A percentile compares a stretch with the other conserved stretches of the same genome.
phyloP scores from a whole-genome alignment of 179 eudicot species.

The Silene noctiflora region DNA sequence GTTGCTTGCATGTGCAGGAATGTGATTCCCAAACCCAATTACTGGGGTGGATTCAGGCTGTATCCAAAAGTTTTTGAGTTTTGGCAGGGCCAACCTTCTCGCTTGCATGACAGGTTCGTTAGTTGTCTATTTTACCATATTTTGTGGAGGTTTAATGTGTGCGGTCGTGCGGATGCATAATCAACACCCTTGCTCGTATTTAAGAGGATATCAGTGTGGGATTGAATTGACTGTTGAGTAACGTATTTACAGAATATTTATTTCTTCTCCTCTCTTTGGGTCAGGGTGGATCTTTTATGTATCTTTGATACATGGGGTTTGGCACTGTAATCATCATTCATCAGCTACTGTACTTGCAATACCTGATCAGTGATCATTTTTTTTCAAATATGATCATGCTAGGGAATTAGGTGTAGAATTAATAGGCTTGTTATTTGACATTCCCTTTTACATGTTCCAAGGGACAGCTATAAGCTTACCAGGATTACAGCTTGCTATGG shows the following conservation, averaged over 20 bases:
- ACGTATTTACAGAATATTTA: too few relatives aligned
- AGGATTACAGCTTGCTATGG: too few relatives aligned
- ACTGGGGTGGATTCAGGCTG: constrained; percentile 97
- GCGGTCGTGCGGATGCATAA: neutral
- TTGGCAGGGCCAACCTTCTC: constrained; percentile 99
- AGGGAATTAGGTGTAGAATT: too few relatives aligned
- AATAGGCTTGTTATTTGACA: neutral
- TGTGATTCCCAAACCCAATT: constrained; percentile 75
- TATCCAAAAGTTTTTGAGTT: constrained; percentile 77
- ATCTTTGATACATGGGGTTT: neutral
- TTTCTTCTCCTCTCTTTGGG: neutral
- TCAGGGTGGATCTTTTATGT: neutral
- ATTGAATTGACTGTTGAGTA: neutral
- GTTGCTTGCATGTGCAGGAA: constrained; percentile 45
- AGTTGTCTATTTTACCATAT: neutral
- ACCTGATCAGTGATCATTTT: too few relatives aligned
- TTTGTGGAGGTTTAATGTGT: neutral
- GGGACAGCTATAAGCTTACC: neutral
- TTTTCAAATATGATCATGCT: too few relatives aligned
- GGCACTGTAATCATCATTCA: neutral
- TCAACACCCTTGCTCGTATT: neutral
- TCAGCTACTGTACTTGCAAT: too few relatives aligned
- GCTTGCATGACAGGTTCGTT: constrained; percentile 85
- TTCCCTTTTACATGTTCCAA: neutral
- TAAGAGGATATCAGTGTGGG: neutral